Base-by-base conservation (phyloP, 116 monocot species). In the Dioscorea cayenensis region DNA sequence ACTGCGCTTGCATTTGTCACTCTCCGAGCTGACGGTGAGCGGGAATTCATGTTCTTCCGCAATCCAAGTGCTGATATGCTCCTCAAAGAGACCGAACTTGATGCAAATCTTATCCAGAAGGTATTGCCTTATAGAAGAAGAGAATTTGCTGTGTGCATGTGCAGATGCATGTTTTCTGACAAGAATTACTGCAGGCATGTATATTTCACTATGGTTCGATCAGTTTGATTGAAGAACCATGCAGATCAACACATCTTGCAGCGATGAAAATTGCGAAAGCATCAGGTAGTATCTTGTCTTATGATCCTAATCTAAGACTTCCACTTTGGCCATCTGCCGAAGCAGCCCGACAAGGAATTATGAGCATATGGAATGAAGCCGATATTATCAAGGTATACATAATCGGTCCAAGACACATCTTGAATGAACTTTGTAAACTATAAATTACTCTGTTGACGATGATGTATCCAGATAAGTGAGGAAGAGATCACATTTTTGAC, bases 21-120 rank as follows among this genome's bases (percentile, higher is more conserved):
- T n/a, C 73, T 80, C 18, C 60, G 77, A 78, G 64, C 71, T 65
- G 78, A 85, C 70, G 85, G 85, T 20, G 85, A 85, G 32, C 70
- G 76, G 2, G 81, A 85, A 48, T 81, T 85, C 67, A 69, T 85
- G 72, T 81, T 85, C 36, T 81, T 63, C 71, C 76, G 78, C 37
- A 75, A 85, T 73, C 81, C 85, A 1, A 85, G 78, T 68, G 81
- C 81, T 13, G 85, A 81, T 55, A 85, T 85, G 81, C 81, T 81
- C 17, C 78, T 81, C 37, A 63, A 64, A 14, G 81, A 77, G 63
- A 70, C 75, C 22, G 85, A 85, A 71, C 85, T 85, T 35, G 75
- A 85, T 59, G 43, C 69, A 23, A 72, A 81, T 23, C 81, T 85
- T 20, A 81, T 85, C 19, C 78, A 77, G 66, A 67, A 85, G 75